Evolutionary conservation across 129 eudicot species (phyloP).

Genomic region (Rutidosis leptorrhynchoides): DNA sequence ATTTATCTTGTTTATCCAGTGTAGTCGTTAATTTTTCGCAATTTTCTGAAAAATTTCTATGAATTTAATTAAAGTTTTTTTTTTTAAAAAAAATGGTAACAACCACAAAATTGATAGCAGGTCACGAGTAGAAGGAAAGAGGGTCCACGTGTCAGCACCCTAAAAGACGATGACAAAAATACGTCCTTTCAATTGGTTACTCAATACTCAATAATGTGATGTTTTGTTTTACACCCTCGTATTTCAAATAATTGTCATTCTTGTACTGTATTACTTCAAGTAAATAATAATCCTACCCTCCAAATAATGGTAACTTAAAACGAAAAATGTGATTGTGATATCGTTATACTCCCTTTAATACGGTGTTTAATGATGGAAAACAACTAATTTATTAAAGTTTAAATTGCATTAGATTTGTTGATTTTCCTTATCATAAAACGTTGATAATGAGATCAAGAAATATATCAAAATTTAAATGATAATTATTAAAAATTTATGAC

Average conservation of each 20-base stretch:
- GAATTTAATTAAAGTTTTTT: no score
- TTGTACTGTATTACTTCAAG: neutral
- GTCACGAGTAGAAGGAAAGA: constrained; percentile 13
- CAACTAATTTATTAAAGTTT: no score
- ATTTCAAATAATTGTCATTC: neutral
- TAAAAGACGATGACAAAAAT: constrained; percentile 16
- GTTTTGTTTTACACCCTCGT: neutral
- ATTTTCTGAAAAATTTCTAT: no score
- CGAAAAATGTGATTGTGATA: neutral
- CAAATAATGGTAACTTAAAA: neutral
- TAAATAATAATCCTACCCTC: neutral
- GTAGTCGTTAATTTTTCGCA: no score
- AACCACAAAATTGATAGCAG: neutral
- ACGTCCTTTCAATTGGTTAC: constrained; percentile 6
- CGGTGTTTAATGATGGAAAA: no score
- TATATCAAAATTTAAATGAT: no score
- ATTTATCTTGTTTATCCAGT: no score
- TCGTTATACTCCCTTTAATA: no score
- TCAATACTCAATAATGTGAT: neutral
- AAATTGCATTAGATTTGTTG: neutral
- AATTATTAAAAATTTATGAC: no score
- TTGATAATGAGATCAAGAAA: no score
- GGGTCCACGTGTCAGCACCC: constrained; percentile 29
- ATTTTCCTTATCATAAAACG: neutral
- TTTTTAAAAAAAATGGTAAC: no score